Evolutionary conservation across 257 asterid species (phyloP).

Genomic region (Penstemon davidsonii): DNA sequence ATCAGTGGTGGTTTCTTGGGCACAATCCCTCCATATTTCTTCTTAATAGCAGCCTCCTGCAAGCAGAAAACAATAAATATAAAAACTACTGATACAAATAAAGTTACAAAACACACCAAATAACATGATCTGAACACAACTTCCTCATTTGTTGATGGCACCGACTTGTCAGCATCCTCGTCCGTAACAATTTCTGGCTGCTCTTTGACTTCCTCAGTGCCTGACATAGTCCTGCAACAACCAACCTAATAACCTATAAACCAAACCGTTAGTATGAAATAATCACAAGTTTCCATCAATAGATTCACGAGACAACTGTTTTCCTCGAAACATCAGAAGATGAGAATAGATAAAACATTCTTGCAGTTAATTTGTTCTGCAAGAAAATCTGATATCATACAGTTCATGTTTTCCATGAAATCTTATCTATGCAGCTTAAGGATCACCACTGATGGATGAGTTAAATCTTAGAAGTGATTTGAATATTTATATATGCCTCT

Average conservation of each 20-base stretch:
- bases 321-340: neutral
- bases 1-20: conserved; percentile 95
- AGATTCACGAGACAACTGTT: neutral
- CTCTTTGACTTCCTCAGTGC: conserved; percentile 59
- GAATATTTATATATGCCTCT: neutral
- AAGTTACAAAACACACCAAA: neutral
- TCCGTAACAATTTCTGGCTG: conserved; percentile 47
- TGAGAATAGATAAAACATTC: neutral
- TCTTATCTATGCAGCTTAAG: conserved; percentile 6
- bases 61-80: neutral
- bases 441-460: neutral
- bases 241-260: conserved; percentile 17
- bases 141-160: conserved; percentile 57
- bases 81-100: conserved; percentile 13
- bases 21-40: conserved; percentile 89
- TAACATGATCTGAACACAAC: conserved; percentile 41
- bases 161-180: conserved; percentile 43
- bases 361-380: neutral
- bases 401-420: neutral
- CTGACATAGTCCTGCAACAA: conserved; percentile 56
- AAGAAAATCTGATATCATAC: conserved; percentile 1
- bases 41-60: conserved; percentile 81
- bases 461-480: conserved; percentile 6
- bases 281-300: conserved; percentile 19
- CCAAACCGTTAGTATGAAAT: conserved; percentile 25